These are phyloP conservation scores for Aspergillus hortae DNA, from an alignment of 2,329 filamentous ascomycete genomes.

Conservation along the genomic window DNA sequence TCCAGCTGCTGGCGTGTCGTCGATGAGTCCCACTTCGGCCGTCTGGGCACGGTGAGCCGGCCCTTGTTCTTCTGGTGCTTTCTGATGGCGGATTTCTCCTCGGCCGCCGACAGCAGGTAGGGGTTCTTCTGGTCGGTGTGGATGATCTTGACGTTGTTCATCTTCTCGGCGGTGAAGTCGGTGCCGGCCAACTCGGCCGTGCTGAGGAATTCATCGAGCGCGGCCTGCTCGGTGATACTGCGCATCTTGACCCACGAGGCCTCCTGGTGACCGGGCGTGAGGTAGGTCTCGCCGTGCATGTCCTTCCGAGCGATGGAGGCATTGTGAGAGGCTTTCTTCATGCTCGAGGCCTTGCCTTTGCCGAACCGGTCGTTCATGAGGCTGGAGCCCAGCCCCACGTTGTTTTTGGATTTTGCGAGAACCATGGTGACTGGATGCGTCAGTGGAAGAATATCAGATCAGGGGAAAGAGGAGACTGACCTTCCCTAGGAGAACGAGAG, in stretches of 20 bases:
- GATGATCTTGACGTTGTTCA: conserved; percentile 98
- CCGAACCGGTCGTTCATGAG: conserved; percentile 99
- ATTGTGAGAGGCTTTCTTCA: conserved; percentile 66
- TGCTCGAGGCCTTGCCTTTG: conserved; percentile 80
- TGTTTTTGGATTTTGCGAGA: conserved; percentile 89
- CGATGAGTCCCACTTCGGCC: conserved; percentile 80
- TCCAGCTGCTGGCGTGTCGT: conserved; percentile 85
- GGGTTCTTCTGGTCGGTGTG: conserved; percentile 95
- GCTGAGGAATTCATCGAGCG: conserved; percentile 91
- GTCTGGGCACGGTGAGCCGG: conserved; percentile 80
- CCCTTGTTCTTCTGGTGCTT: conserved; percentile 80
- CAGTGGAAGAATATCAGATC: conserved; percentile 1
- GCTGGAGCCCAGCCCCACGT: conserved; percentile 90
- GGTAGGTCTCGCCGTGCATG: conserved; percentile 79
- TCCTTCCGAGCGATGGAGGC: conserved; percentile 67
- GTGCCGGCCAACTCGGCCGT: conserved; percentile 97
- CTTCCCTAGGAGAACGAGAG: not conserved
- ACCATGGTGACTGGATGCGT: conserved; percentile 53
- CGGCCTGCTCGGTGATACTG: conserved; percentile 94
- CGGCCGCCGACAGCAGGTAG: conserved; percentile 78
- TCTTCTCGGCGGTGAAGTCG: conserved; percentile 97
- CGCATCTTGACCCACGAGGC: conserved; percentile 99
- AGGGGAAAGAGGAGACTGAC: not conserved
- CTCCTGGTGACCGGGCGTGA: conserved; percentile 86
- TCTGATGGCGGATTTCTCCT: conserved; percentile 72